Conservation (phyloP, 1,284 basidiomycete species). For the Melampsora allii-populina region DNA sequence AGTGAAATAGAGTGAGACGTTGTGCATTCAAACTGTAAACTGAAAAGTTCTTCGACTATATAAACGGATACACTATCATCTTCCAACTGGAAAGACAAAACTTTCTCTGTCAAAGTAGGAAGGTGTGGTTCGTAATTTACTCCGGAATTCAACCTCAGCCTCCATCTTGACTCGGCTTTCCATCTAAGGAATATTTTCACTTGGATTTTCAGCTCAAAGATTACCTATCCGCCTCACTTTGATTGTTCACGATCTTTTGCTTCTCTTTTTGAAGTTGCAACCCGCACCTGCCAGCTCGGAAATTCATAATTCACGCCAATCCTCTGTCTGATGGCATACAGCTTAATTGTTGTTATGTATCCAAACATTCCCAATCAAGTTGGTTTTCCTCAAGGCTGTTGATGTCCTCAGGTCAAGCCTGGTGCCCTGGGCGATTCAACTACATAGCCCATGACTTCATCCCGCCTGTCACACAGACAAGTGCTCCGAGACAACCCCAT, state of each 20-base stretch:
- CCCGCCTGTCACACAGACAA: not conserved
- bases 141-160: constrained; percentile 1
- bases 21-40: constrained; percentile 5
- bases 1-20: constrained; percentile 1
- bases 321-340: not conserved
- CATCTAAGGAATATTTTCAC: not conserved
- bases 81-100: not conserved
- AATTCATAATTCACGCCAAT: not conserved
- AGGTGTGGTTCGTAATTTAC: not conserved
- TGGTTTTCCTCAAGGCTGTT: not conserved
- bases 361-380: constrained; percentile 1
- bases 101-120: not conserved
- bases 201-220: constrained; percentile 1
- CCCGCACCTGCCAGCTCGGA: not conserved
- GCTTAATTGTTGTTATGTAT: not conserved
- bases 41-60: too few species aligned
- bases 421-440: not conserved
- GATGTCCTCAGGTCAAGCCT: not conserved
- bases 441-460: not conserved
- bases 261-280: not conserved
- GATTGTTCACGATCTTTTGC: not conserved
- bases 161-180: not conserved
- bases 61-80: constrained; percentile 1
- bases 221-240: not conserved
- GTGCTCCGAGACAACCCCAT: not conserved